Base-by-base conservation (phyloP, 768 basidiomycete species). In the Boletus eberwhitei region DNA sequence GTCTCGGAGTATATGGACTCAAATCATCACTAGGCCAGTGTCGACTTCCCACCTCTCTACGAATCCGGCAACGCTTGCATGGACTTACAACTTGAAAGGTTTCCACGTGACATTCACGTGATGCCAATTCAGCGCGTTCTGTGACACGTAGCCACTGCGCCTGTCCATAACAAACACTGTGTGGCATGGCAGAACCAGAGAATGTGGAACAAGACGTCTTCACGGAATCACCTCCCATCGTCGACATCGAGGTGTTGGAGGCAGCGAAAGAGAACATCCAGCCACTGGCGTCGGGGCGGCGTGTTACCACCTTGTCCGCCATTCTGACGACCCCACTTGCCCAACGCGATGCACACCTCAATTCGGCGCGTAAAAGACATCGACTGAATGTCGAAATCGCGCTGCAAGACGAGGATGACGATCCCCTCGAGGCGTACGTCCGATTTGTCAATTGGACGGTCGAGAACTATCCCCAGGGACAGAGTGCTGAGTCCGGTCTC, bases 381-480 rank as follows among this genome's bases (percentile, higher is more conserved):
- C 81, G 88, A 13, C 78, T 88, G 46, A 90, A 91, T 54, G 82
- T 90, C 16, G 81, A 87, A 61, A 65, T 88, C 11, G 84, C 88
- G 1, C 63, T 90, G n/a, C 73, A 79, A 53, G 79, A 82, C 52
- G 93, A 93, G 35, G 90, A 92, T 36, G 86, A 87, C 42, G 87
- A 88, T 51, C 85, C 91, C 0, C 76, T 98, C 37, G 93, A 95
- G 57, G 88, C 90, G 1, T 96, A 94, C 63, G 85, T 83, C 63
- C 79, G 80, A 56, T 85, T 98, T 60, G 87, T 98, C 48, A 81
- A 88, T 48, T 98, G 95, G 90, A 94, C 90, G 1, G 74, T 94
- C 40, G 93, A 96, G 68, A 93, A 92, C 69, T 96, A 98, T 66
- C 94, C 96, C 0, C 88, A 97, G 55, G 95, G 94, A 5, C 87